phyloP scores from a whole-genome alignment of 2,329 filamentous ascomycete genomes.

The Sporothrix brunneoviolacea region DNA sequence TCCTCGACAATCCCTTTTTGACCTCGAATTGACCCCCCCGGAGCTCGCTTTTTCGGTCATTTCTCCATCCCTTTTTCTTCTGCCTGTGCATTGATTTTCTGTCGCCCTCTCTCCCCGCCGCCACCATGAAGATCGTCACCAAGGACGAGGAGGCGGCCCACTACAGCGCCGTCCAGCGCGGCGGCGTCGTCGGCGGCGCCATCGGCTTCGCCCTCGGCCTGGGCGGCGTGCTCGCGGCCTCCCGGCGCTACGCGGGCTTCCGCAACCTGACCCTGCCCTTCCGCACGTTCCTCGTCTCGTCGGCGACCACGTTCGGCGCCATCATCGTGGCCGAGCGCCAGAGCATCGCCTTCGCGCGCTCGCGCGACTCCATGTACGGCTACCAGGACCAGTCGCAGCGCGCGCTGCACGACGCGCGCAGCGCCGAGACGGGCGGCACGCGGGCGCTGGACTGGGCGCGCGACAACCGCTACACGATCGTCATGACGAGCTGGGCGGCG shows the following conservation, averaged over 20 bases:
- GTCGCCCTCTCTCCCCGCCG: slow-evolving; percentile 11
- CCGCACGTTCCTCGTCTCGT: slow-evolving; percentile 82
- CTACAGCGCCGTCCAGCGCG: slow-evolving; percentile 73
- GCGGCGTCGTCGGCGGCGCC: slow-evolving; percentile 66
- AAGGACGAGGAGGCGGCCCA: slow-evolving; percentile 87
- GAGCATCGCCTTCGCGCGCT: slow-evolving; percentile 58
- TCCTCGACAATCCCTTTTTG: no score
- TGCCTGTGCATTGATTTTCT: neutral
- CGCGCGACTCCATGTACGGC: slow-evolving; percentile 58
- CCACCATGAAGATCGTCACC: slow-evolving; percentile 86
- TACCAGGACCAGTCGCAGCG: slow-evolving; percentile 60
- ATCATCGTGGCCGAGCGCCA: slow-evolving; percentile 81
- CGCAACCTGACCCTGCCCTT: slow-evolving; percentile 79
- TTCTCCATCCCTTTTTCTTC: no score
- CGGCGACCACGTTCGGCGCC: slow-evolving; percentile 72
- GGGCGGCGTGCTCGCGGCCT: slow-evolving; percentile 60
- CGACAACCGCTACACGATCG: slow-evolving; percentile 79
- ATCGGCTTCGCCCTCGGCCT: slow-evolving; percentile 62
- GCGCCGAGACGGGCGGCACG: slow-evolving; percentile 50
- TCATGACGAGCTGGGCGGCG: slow-evolving; percentile 74
- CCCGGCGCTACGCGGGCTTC: slow-evolving; percentile 68
- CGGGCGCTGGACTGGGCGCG: slow-evolving; percentile 66
- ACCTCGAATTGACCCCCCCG: no score
- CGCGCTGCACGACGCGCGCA: slow-evolving; percentile 45
- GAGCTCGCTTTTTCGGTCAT: no score